A percentile compares a stretch with the other conserved stretches of the same genome.
Conservation (phyloP, 2,329 filamentous ascomycete genomes). For the Arthrobotrys conoides region DNA sequence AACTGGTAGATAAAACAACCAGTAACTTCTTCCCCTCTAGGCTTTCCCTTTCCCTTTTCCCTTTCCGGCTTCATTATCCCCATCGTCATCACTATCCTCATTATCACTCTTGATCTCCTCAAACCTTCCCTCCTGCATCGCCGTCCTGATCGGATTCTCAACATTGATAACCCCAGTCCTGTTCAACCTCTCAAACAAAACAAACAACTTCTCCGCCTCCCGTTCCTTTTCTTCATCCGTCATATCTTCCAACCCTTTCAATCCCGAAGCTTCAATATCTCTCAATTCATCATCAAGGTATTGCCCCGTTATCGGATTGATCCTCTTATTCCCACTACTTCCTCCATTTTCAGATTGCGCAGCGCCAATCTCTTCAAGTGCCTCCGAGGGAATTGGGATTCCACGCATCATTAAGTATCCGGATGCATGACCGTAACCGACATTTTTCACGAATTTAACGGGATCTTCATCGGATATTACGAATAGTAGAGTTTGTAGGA, state of each 20-base stretch:
- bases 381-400: slow-evolving; percentile 79
- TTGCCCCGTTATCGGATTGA: slow-evolving; percentile 92
- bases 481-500: slow-evolving; percentile 84
- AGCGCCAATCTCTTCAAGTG: slow-evolving; percentile 66
- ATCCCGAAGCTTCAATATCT: slow-evolving; percentile 66
- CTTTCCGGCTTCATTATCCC: slow-evolving; percentile 13
- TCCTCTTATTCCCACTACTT: slow-evolving; percentile 63
- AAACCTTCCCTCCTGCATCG: slow-evolving; percentile 78
- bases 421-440: slow-evolving; percentile 93
- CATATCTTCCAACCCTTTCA: slow-evolving; percentile 74
- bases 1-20: neutral
- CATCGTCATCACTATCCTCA: slow-evolving; percentile 39
- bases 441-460: slow-evolving; percentile 85
- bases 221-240: slow-evolving; percentile 90
- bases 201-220: slow-evolving; percentile 90
- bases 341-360: slow-evolving; percentile 65
- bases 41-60: slow-evolving; percentile 34
- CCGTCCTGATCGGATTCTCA: slow-evolving; percentile 82
- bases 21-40: neutral
- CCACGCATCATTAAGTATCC: slow-evolving; percentile 90
- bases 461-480: slow-evolving; percentile 87
- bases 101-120: slow-evolving; percentile 72
- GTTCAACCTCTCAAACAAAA: slow-evolving; percentile 89
- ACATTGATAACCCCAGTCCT: slow-evolving; percentile 82
- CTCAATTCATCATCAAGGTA: slow-evolving; percentile 75